Evolutionary conservation across 331 rosid species (phyloP).

Genomic region (Quercus tomentella): DNA sequence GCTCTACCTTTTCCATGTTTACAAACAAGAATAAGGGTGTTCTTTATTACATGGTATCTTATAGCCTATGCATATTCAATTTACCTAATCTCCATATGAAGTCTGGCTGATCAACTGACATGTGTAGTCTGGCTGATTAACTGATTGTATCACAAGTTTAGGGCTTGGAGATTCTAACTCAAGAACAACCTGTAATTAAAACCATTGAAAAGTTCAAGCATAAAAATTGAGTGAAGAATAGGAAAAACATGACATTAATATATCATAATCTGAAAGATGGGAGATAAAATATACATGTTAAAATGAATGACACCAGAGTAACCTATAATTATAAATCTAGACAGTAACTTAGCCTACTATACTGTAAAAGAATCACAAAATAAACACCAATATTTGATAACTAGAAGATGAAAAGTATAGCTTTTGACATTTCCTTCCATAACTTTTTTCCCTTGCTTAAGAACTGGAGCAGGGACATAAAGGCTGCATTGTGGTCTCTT

Average conservation of each 20-base stretch:
- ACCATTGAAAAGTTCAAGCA: neutral
- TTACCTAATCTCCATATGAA: constrained; percentile 51
- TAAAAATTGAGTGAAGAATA: neutral
- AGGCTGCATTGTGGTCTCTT: constrained; percentile 69
- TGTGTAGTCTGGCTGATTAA: constrained; percentile 55
- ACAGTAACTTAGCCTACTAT: neutral
- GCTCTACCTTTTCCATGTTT: neutral
- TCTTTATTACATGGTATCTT: neutral
- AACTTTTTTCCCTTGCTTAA: constrained; percentile 55
- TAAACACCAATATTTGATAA: neutral
- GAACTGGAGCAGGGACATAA: constrained; percentile 80
- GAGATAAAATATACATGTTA: neutral
- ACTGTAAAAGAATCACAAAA: neutral
- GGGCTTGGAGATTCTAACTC: constrained; percentile 78
- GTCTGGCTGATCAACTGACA: constrained; percentile 58
- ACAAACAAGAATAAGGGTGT: neutral
- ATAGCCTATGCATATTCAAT: constrained; percentile 4
- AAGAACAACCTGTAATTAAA: constrained; percentile 44
- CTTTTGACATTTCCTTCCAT: constrained; percentile 49
- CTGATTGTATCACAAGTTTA: constrained; percentile 45
- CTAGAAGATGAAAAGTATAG: neutral
- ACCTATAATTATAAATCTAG: neutral
- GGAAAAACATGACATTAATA: neutral
- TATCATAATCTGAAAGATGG: neutral
- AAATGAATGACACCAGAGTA: neutral